Evolutionary conservation across 139 green algal species (phyloP).

Genomic region (Prasinococcaceae sp.): DNA sequence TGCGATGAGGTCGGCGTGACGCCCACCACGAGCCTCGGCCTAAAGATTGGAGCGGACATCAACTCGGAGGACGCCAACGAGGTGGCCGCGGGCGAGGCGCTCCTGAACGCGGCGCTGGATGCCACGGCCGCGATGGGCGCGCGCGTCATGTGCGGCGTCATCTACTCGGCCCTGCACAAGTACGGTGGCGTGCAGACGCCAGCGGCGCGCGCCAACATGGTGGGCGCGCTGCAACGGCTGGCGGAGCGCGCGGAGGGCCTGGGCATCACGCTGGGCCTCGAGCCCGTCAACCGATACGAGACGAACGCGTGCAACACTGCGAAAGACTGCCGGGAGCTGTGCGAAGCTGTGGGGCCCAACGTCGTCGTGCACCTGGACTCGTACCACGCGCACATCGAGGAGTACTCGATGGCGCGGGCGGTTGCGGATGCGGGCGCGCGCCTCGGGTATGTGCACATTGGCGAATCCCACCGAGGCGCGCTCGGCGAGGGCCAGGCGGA

Average conservation of each 20-base stretch:
- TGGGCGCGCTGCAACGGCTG: slow-evolving; percentile 3
- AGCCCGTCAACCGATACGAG: slow-evolving; percentile 28
- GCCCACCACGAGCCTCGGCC: slow-evolving; percentile 13
- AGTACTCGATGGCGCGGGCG: slow-evolving; percentile 12
- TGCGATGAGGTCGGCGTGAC: slow-evolving; percentile 6
- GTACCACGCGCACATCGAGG: slow-evolving; percentile 31
- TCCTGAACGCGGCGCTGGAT: slow-evolving; percentile 13
- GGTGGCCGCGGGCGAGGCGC: slow-evolving; percentile 5
- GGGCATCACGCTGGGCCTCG: slow-evolving; percentile 15
- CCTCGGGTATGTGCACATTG: slow-evolving; percentile 26
- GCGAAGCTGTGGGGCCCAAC: slow-evolving; percentile 4
- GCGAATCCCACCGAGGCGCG: slow-evolving; percentile 18
- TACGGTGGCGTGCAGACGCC: background rate
- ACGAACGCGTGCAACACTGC: slow-evolving; percentile 22
- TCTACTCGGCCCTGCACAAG: slow-evolving; percentile 17
- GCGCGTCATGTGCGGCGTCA: slow-evolving; percentile 5
- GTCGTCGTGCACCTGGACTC: slow-evolving; percentile 23
- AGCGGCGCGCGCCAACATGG: slow-evolving; percentile 3
- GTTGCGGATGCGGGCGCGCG: slow-evolving; percentile 8
- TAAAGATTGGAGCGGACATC: slow-evolving; percentile 12
- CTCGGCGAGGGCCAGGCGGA: slow-evolving; percentile 8
- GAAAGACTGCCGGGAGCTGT: background rate
- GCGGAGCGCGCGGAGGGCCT: slow-evolving; percentile 1
- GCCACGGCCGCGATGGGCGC: slow-evolving; percentile 4
- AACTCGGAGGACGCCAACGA: slow-evolving; percentile 13